Evolutionary conservation across 2,329 filamentous ascomycete genomes (phyloP).

Genomic region (Pyricularia pennisetigena): DNA sequence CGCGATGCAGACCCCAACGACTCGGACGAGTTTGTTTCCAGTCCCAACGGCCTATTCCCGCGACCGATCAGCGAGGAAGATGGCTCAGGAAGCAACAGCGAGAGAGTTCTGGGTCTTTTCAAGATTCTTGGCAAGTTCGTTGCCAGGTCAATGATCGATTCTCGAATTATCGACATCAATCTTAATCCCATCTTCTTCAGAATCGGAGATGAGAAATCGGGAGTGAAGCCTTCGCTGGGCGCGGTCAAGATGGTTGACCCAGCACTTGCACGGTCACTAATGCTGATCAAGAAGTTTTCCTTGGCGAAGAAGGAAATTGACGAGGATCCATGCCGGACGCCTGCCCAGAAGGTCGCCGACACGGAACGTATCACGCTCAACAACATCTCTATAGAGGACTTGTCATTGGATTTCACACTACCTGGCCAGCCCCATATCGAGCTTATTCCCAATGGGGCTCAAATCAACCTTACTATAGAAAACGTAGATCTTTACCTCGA

Average conservation of each 20-base stretch:
- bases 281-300: slow-evolving; percentile 79
- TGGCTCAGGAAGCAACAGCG: slow-evolving; percentile 64
- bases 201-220: slow-evolving; percentile 60
- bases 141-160: slow-evolving; percentile 95
- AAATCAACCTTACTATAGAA: slow-evolving; percentile 71
- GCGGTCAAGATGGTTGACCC: slow-evolving; percentile 85
- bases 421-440: slow-evolving; percentile 87
- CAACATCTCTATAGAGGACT: slow-evolving; percentile 70
- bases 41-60: slow-evolving; percentile 78
- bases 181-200: slow-evolving; percentile 98
- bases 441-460: slow-evolving; percentile 63
- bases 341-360: slow-evolving; percentile 61
- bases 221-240: slow-evolving; percentile 73
- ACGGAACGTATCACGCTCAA: slow-evolving; percentile 64
- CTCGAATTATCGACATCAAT: slow-evolving; percentile 91
- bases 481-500: slow-evolving; percentile 89
- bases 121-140: slow-evolving; percentile 95
- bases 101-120: slow-evolving; percentile 80
- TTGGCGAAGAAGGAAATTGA: slow-evolving; percentile 73
- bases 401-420: slow-evolving; percentile 88
- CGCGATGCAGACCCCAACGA: slow-evolving; percentile 73
- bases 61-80: slow-evolving; percentile 79
- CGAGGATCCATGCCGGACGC: slow-evolving; percentile 53
- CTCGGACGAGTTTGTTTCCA: slow-evolving; percentile 73
- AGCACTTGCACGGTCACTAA: slow-evolving; percentile 74